Evolutionary conservation across 208 protist genomes (phyloP).

Genomic region (Wallacemonas sp.): DNA sequence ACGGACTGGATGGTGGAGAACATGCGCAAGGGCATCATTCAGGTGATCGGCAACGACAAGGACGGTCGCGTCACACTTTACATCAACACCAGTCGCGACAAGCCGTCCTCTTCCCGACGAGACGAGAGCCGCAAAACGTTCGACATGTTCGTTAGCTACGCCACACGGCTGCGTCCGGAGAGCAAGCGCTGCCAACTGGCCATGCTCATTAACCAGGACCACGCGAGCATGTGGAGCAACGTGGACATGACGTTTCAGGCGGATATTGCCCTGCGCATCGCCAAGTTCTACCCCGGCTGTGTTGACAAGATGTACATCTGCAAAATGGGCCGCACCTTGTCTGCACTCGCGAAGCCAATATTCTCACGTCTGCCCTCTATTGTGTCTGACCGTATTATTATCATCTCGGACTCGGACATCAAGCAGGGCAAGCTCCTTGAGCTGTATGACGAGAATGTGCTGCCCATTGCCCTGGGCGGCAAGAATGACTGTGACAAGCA

Average conservation of each 20-base stretch:
- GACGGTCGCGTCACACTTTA: constrained; percentile 58
- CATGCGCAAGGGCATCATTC: constrained; percentile 70
- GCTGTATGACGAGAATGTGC: constrained; percentile 47
- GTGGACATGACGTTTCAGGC: constrained; percentile 78
- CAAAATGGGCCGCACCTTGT: constrained; percentile 63
- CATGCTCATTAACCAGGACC: constrained; percentile 79
- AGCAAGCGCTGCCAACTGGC: constrained; percentile 61
- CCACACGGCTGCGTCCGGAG: constrained; percentile 51
- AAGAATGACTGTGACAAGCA: constrained; percentile 64
- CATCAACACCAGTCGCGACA: constrained; percentile 51
- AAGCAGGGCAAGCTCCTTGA: constrained; percentile 52
- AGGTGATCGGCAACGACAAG: constrained; percentile 75
- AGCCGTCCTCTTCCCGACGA: constrained; percentile 27
- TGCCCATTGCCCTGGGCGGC: constrained; percentile 62
- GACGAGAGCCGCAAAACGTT: constrained; percentile 56
- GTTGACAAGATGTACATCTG: constrained; percentile 81
- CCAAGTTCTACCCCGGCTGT: constrained; percentile 73
- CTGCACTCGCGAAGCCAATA: constrained; percentile 62
- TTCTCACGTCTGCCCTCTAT: constrained; percentile 60
- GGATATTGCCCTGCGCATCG: constrained; percentile 66
- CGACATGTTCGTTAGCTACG: constrained; percentile 79
- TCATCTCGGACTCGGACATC: constrained; percentile 63
- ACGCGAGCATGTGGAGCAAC: constrained; percentile 68
- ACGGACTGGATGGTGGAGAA: constrained; percentile 70
- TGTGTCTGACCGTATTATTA: constrained; percentile 64